Conservation (phyloP, 192 early-diverging fungal genomes). For the Dissophora ornata region DNA sequence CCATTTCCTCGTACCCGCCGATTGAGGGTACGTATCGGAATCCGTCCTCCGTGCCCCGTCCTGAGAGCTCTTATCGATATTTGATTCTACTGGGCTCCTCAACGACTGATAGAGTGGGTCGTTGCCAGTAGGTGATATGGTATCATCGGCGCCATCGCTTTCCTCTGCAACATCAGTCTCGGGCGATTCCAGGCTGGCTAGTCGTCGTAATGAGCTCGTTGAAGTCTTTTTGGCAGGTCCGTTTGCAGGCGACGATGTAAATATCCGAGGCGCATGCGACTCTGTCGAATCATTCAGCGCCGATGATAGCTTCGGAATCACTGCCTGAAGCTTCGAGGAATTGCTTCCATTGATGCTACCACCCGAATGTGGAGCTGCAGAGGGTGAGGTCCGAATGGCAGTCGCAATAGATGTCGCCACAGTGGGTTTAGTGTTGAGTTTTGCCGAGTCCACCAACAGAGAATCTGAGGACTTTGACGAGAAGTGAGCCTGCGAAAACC, state of each 20-base stretch:
- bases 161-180: slow-evolving; percentile 19
- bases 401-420: slow-evolving; percentile 45
- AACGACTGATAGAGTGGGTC: slow-evolving; percentile 28
- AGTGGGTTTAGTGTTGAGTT: slow-evolving; percentile 44
- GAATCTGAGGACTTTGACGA: slow-evolving; percentile 24
- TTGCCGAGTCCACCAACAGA: slow-evolving; percentile 10
- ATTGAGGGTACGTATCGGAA: slow-evolving; percentile 28
- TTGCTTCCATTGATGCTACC: background rate
- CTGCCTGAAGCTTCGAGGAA: slow-evolving; percentile 11
- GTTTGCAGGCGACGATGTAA: slow-evolving; percentile 23
- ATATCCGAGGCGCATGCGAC: slow-evolving; percentile 11
- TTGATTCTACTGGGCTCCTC: background rate
- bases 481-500: slow-evolving; percentile 50
- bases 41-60: background rate
- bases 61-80: background rate
- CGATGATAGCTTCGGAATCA: slow-evolving; percentile 34
- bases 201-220: slow-evolving; percentile 23
- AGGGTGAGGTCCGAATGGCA: slow-evolving; percentile 35
- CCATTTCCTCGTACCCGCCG: background rate
- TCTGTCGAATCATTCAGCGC: slow-evolving; percentile 24
- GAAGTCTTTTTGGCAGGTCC: slow-evolving; percentile 38
- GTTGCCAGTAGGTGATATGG: slow-evolving; percentile 15
- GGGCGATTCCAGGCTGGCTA: slow-evolving; percentile 30
- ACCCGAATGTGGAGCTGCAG: slow-evolving; percentile 14
- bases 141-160: slow-evolving; percentile 9